Conservation (phyloP, 2,329 filamentous ascomycete genomes). For the Ophiostoma ulmi region DNA sequence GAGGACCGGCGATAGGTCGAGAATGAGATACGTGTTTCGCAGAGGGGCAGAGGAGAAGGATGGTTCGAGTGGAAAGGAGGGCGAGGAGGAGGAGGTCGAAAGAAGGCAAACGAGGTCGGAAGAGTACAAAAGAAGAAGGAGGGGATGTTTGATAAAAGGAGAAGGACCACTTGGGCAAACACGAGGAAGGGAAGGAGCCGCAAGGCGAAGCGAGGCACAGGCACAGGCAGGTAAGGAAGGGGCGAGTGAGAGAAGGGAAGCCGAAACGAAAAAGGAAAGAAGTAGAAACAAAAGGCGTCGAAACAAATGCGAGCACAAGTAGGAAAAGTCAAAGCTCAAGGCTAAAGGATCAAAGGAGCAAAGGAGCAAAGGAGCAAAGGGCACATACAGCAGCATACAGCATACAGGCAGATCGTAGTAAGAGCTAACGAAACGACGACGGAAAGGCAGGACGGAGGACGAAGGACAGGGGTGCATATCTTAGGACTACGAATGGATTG, state of each 20-base stretch:
- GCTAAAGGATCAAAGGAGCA: not conserved
- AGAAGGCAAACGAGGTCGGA: not conserved
- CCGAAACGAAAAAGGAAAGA: not conserved
- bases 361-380: not conserved
- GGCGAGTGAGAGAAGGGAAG: not conserved
- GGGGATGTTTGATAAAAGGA: conserved; percentile 5
- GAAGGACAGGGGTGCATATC: conserved; percentile 9
- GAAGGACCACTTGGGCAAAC: conserved; percentile 6
- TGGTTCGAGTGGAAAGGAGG: not conserved
- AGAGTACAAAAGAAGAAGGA: conserved; percentile 1
- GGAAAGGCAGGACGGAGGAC: not conserved
- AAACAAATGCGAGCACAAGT: not conserved
- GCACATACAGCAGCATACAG: not conserved
- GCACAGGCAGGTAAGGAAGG: not conserved
- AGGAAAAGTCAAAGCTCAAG: not conserved
- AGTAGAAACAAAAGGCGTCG: conserved; percentile 8
- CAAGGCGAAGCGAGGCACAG: not conserved
- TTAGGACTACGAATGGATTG: not conserved
- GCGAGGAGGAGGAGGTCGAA: not conserved
- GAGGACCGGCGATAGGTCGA: not conserved
- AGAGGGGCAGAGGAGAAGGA: conserved; percentile 7
- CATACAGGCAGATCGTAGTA: not conserved
- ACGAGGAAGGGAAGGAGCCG: conserved; percentile 3
- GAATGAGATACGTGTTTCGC: not conserved
- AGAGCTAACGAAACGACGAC: conserved; percentile 2